Percentiles rank a stretch among this genome's conserved stretches.
phyloP scores from a whole-genome alignment of 108 stramenopile species.

The Seminavis robusta region DNA sequence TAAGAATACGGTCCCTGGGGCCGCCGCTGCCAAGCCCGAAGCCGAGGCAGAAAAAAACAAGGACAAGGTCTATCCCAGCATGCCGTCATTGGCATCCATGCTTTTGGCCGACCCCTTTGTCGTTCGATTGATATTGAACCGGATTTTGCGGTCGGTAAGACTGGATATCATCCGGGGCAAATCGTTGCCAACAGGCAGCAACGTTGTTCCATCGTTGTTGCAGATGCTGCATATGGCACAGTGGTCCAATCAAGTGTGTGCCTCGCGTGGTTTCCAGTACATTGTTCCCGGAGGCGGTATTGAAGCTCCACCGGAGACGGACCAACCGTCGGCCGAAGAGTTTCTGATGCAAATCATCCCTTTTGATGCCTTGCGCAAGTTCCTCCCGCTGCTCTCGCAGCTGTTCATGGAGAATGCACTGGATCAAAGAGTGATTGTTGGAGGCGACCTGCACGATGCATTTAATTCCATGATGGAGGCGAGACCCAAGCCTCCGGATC shows the following conservation, averaged over 20 bases:
- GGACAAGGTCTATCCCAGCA: conserved; percentile 54
- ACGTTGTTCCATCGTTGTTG: conserved; percentile 65
- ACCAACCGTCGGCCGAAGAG: conserved; percentile 28
- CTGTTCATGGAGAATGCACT: conserved; percentile 71
- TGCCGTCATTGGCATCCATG: conserved; percentile 81
- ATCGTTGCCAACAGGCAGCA: conserved; percentile 51
- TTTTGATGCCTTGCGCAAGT: conserved; percentile 54
- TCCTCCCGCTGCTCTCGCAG: conserved; percentile 56
- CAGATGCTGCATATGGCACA: conserved; percentile 79
- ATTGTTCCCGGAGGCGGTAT: conserved; percentile 67
- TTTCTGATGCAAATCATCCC: conserved; percentile 42
- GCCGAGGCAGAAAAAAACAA: conserved; percentile 48
- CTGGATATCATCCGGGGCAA: conserved; percentile 46
- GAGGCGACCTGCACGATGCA: conserved; percentile 68
- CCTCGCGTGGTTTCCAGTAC: conserved; percentile 55
- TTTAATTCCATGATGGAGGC: conserved; percentile 15
- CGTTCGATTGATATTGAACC: conserved; percentile 66
- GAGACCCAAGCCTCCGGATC: not conserved
- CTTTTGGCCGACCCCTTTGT: conserved; percentile 85
- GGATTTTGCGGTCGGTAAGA: conserved; percentile 55
- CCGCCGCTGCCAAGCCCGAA: conserved; percentile 44
- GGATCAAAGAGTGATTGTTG: conserved; percentile 51
- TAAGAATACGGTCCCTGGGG: conserved; percentile 22
- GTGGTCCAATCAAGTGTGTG: conserved; percentile 76
- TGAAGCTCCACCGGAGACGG: conserved; percentile 2